Base-by-base conservation (phyloP, 345 rosid species). In the Pistacia atlantica region DNA sequence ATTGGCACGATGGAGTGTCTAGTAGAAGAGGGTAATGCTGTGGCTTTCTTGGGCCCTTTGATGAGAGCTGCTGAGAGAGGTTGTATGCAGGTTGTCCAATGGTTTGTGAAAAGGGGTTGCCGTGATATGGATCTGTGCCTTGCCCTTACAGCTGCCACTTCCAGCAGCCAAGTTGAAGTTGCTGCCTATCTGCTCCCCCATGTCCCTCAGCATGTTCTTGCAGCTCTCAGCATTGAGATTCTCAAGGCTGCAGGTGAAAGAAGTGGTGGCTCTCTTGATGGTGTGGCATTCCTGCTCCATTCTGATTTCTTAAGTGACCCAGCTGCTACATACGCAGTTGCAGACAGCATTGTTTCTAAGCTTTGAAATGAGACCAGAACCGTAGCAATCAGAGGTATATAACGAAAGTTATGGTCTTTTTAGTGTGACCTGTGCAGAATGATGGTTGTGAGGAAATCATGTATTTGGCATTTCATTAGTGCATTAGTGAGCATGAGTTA, bases 1-100 rank as follows among this genome's bases (percentile, higher is more conserved):
- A 89, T 93, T 8, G 91, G 90, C 57, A 96, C 99, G 10, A 96
- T 96, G 99, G 96, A 93, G 84, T 96, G 98, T 83, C 89, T 96
- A 33, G 99, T 93, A 78, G 99, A 93, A 83, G 99, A 96, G 83
- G 99, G 98, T 57, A 86, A 96, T 65, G 99, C 98, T 20, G 88
- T 89, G 75, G 93, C 97, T 45, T 96, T 96, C 81, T 77, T 96
- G 83, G 97, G 97, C 28, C 99, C 98, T 5, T 82, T 96, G 78
- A 89, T 96, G 98, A 93, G 98, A 86, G 98, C 98, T 59, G 93
- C 98, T 0, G 97, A 95, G 89, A 91, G 97, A 79, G 98, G 99
- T 54, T 92, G 97, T 73, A 84, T 93, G 92, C 95, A 90, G 81
- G 98, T 95, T 75, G 97, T 96, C 5, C 93, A 89, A 80, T 96